These are phyloP conservation scores for Aspergillus brasiliensis DNA, from an alignment of 2,329 filamentous ascomycete species.

Conservation along the genomic window DNA sequence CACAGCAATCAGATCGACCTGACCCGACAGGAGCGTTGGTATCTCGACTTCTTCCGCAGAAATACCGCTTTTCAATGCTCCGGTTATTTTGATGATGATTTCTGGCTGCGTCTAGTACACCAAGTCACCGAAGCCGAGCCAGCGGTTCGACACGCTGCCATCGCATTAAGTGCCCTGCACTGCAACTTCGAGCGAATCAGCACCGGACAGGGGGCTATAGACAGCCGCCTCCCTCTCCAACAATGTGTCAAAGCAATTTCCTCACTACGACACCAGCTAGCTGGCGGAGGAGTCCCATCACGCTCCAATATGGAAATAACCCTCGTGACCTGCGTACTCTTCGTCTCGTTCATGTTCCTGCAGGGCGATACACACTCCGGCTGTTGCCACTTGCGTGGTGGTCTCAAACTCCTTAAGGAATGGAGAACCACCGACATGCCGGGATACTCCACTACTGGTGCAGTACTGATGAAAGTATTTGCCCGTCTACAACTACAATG, in stretches of 20 bases:
- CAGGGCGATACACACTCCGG: slow-evolving; percentile 16
- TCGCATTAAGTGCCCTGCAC: slow-evolving; percentile 29
- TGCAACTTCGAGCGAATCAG: slow-evolving; percentile 20
- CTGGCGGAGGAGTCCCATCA: not conserved
- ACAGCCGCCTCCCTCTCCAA: not conserved
- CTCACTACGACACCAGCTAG: not conserved
- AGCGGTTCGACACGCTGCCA: slow-evolving; percentile 28
- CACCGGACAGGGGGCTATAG: not conserved
- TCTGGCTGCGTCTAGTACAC: slow-evolving; percentile 23
- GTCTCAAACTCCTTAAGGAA: slow-evolving; percentile 7
- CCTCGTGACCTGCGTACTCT: slow-evolving; percentile 19
- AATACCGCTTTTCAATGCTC: not conserved
- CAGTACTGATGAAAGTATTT: slow-evolving; percentile 12
- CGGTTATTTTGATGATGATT: slow-evolving; percentile 12
- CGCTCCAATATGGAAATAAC: slow-evolving; percentile 14
- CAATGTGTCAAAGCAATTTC: not conserved
- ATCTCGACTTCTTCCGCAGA: slow-evolving; percentile 3
- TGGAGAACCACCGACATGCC: not conserved
- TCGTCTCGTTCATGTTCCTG: slow-evolving; percentile 19
- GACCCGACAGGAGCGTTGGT: not conserved
- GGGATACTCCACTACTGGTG: not conserved
- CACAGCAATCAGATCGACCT: slow-evolving; percentile 1
- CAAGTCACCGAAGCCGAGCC: slow-evolving; percentile 22
- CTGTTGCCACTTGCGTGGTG: slow-evolving; percentile 13
- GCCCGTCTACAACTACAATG: slow-evolving; percentile 14